Evolutionary conservation across 2,329 filamentous ascomycete genomes (phyloP).

Genomic region (Gnomoniopsis sp.): DNA sequence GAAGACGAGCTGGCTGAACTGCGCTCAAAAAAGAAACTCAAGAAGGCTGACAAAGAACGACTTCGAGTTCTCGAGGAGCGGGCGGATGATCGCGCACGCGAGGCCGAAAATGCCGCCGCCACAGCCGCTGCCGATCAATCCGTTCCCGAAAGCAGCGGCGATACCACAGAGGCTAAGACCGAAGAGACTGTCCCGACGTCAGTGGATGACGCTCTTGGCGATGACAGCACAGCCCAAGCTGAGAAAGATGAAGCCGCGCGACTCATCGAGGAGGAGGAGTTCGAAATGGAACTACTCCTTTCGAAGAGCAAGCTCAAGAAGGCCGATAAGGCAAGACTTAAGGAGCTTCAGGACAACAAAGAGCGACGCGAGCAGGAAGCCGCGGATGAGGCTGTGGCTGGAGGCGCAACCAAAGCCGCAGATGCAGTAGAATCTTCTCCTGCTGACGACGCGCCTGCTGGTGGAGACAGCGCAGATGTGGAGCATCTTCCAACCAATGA

Average conservation of each 20-base stretch:
- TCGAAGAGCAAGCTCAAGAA: slow-evolving; percentile 11
- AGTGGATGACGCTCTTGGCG: not conserved
- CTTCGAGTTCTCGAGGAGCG: slow-evolving; percentile 5
- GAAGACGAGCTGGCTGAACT: slow-evolving; percentile 14
- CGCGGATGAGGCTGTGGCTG: slow-evolving; percentile 3
- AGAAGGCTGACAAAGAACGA: slow-evolving; percentile 10
- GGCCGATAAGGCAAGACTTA: slow-evolving; percentile 8
- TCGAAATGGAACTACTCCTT: slow-evolving; percentile 11
- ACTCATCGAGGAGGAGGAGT: slow-evolving; percentile 13
- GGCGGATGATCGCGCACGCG: slow-evolving; percentile 10
- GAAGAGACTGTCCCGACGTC: slow-evolving; percentile 10
- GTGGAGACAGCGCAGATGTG: not conserved
- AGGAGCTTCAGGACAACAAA: slow-evolving; percentile 13
- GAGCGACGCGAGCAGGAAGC: slow-evolving; percentile 13
- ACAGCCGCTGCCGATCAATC: not conserved
- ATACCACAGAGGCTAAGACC: slow-evolving; percentile 2
- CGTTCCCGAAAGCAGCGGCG: not conserved
- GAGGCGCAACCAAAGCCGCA: not conserved
- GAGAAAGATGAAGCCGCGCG: slow-evolving; percentile 9
- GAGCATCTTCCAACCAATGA: not conserved
- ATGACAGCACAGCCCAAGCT: not conserved
- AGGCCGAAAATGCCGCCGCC: slow-evolving; percentile 9
- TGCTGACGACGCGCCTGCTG: not conserved
- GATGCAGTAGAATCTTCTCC: not conserved
- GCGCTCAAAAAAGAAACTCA: slow-evolving; percentile 8